Base-by-base conservation (phyloP, 371 early-diverging fungal species). In the Saksenaea vasiformis region DNA sequence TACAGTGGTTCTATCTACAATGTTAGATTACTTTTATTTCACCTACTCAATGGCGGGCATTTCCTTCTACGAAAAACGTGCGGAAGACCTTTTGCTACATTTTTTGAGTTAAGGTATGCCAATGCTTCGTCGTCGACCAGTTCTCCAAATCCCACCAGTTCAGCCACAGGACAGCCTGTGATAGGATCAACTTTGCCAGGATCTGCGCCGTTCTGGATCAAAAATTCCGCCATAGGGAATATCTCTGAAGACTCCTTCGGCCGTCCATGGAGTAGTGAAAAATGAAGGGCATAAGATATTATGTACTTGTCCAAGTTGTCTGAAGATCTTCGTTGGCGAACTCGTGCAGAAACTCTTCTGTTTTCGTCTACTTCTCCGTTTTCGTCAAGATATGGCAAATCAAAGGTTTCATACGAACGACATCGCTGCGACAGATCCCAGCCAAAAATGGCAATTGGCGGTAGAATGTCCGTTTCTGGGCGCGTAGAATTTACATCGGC, bases 201-300 rank as follows among this genome's bases (percentile, higher is more conserved):
- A 68, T 76, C 74, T 14, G 81, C 80, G 11, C 85, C 85, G 44
- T 84, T 84, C 47, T 80, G 85, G 15, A 82, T 64, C 15, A 84
- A 51, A 14, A 84, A 68, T 51, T 84, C 85, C 3, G 85, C 81
- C 74, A 80, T 79, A 1, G 82, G 79, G 44, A 78, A 84, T 1
- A 76, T 63, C 15, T 54, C 34, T 3, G 60, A 61, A 3, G 58
- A 28, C 8, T 54, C 54, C 9, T 24, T 22, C 3, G 36, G 56
- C 1, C 74, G 62, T n/a, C 72, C 69, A 57, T 73, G 61, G 2
- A 75, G 22, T 22, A 78, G 34, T 0, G 75, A 65, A 58, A 64
- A 69, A 27, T 72, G 69, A 27, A 77, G 60, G 0, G 74, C 66
- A 64, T 70, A 78, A 2, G 69, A 31, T 31, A 31, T 31, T 2